Evolutionary conservation across 345 rosid species (phyloP).

Genomic region (Bruguiera sexangula): DNA sequence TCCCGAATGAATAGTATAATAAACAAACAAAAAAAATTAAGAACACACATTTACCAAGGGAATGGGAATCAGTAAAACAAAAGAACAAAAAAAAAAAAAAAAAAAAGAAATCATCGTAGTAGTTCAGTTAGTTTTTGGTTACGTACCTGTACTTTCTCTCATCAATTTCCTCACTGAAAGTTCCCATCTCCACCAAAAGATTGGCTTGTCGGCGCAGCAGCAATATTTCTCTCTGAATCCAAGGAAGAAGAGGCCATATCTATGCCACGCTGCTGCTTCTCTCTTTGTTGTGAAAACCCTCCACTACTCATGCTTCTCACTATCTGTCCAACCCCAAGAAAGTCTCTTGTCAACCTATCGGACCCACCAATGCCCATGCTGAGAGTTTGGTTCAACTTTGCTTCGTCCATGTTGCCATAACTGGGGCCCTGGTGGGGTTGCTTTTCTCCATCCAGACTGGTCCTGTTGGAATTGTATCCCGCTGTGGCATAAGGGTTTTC

Average conservation of each 20-base stretch:
- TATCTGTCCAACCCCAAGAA: constrained; percentile 73
- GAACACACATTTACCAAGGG: constrained; percentile 14
- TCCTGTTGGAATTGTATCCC: constrained; percentile 13
- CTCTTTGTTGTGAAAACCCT: constrained; percentile 22
- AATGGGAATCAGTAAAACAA: constrained; percentile 7
- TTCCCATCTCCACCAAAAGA: constrained; percentile 24
- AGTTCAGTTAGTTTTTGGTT: constrained; percentile 1
- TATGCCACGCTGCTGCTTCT: constrained; percentile 17
- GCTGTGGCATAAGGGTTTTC: constrained; percentile 12
- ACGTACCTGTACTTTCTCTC: constrained; percentile 26
- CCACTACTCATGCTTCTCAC: constrained; percentile 37
- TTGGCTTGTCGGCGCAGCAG: constrained; percentile 19
- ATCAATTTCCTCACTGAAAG: constrained; percentile 18
- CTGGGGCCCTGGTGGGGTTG: constrained; percentile 5
- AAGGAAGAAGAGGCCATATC: constrained; percentile 15
- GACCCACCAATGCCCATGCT: constrained; percentile 42
- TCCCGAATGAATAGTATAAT: constrained; percentile 1
- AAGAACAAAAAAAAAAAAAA: too few species aligned
- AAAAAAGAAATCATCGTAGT: too few species aligned
- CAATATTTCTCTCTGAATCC: constrained; percentile 28
- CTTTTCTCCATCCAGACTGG: constrained; percentile 4
- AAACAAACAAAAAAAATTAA: not conserved
- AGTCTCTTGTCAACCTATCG: constrained; percentile 67
- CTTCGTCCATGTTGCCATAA: constrained; percentile 21
- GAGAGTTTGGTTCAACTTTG: constrained; percentile 26